Percentiles rank a stretch among this genome's conserved stretches.
These are phyloP conservation scores for Pyrenopolyporus hunteri DNA, from an alignment of 495 filamentous ascomycete species.

Conservation along the genomic window DNA sequence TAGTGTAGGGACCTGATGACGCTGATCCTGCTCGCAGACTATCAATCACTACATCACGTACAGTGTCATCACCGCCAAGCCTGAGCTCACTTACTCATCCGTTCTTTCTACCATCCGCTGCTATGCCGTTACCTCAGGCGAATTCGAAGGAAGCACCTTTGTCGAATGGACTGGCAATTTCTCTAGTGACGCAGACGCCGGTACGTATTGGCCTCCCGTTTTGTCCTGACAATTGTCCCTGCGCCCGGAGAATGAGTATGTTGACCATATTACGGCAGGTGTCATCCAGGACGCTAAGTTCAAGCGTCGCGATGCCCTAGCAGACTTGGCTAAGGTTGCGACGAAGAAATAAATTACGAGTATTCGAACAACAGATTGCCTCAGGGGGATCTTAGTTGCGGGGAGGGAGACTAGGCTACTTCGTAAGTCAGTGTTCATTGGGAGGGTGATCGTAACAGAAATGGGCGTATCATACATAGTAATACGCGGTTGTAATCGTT, in stretches of 20 bases:
- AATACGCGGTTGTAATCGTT: too few relatives aligned
- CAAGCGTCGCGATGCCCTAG: conserved; percentile 72
- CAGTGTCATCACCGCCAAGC: conserved; percentile 66
- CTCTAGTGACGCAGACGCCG: conserved; percentile 69
- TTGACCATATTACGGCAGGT: conserved; percentile 47
- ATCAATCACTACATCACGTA: conserved; percentile 76
- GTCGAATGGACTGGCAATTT: conserved; percentile 70
- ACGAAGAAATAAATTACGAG: conserved; percentile 48
- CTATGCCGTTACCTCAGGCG: conserved; percentile 65
- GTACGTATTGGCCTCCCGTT: conserved; percentile 48
- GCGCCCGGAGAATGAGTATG: not conserved
- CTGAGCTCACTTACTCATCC: conserved; percentile 63
- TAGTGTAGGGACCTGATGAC: not conserved
- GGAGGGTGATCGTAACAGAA: not conserved
- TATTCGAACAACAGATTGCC: not conserved
- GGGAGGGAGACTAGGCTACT: not conserved
- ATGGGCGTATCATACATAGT: not conserved
- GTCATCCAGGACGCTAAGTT: conserved; percentile 74
- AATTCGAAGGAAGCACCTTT: conserved; percentile 64
- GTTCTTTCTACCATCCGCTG: conserved; percentile 67
- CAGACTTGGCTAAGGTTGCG: conserved; percentile 63
- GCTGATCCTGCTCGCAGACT: conserved; percentile 46
- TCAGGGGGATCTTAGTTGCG: not conserved
- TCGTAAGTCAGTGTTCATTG: not conserved
- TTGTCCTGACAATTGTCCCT: not conserved